Percentiles rank a stretch among this genome's conserved stretches.
Conservation (phyloP, 139 green algal genomes). For the Yamagishiella unicocca region DNA sequence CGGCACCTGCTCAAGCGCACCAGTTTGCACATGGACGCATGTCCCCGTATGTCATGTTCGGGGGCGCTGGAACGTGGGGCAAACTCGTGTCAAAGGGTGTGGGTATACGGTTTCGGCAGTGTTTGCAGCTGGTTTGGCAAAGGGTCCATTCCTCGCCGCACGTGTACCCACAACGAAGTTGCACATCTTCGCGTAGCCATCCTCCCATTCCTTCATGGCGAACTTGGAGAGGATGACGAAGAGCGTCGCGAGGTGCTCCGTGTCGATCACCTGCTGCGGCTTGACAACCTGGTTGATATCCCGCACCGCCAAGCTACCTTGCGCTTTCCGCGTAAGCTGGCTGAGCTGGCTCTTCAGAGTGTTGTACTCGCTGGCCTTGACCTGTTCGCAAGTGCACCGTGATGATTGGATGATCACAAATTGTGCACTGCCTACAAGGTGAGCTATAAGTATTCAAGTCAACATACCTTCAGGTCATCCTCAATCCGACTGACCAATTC, state of each 20-base stretch:
- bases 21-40: no score
- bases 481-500: conserved; percentile 92
- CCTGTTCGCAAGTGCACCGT: no score
- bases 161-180: conserved; percentile 87
- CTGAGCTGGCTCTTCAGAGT: conserved; percentile 81
- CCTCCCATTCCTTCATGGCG: conserved; percentile 86
- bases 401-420: no score
- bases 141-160: no score
- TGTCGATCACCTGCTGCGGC: conserved; percentile 79
- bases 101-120: no score
- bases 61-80: no score
- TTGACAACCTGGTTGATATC: conserved; percentile 76
- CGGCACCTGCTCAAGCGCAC: conserved; percentile 72
- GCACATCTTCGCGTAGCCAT: conserved; percentile 89
- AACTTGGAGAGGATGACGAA: conserved; percentile 92
- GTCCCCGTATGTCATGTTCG: no score
- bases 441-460: background rate
- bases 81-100: no score
- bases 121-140: no score
- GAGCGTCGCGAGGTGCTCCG: conserved; percentile 94
- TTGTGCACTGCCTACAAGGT: background rate
- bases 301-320: conserved; percentile 89
- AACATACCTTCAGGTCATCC: conserved; percentile 96
- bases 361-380: conserved; percentile 90
- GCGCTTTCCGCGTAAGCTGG: conserved; percentile 82